These are phyloP conservation scores for Ophiocordyceps camponoti-floridani DNA, from an alignment of 2,329 filamentous ascomycete species.

Conservation along the genomic window DNA sequence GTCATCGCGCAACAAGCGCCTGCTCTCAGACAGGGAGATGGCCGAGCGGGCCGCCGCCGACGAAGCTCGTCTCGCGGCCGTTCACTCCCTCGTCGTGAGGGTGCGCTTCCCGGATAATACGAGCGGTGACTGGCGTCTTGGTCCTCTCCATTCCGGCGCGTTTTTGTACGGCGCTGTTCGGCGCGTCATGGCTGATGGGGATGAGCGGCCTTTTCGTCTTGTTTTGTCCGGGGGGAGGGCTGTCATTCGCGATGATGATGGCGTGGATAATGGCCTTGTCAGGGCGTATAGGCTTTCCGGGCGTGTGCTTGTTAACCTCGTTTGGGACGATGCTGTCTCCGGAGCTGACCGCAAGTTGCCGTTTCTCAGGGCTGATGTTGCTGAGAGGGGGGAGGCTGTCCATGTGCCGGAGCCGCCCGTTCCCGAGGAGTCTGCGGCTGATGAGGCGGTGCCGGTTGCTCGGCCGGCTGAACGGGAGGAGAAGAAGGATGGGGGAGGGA, in stretches of 20 bases:
- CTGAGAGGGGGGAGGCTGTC: constrained; percentile 45
- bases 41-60: constrained; percentile 49
- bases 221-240: constrained; percentile 40
- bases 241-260: constrained; percentile 26
- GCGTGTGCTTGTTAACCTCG: constrained; percentile 56
- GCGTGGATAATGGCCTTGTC: constrained; percentile 42
- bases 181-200: constrained; percentile 45
- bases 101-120: constrained; percentile 80
- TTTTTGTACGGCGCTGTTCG: constrained; percentile 61
- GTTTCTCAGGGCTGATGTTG: constrained; percentile 40
- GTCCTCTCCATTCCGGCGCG: constrained; percentile 47
- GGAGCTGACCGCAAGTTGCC: constrained; percentile 31
- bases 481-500: constrained; percentile 18
- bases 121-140: constrained; percentile 55
- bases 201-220: constrained; percentile 50
- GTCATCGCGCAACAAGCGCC: constrained; percentile 51
- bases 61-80: constrained; percentile 43
- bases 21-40: constrained; percentile 70
- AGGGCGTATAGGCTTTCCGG: constrained; percentile 52
- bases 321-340: constrained; percentile 52
- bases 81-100: constrained; percentile 55
- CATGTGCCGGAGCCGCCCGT: constrained; percentile 38
- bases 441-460: constrained; percentile 7
- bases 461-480: constrained; percentile 13
- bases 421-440: constrained; percentile 20